phyloP scores from a whole-genome alignment of 352 stramenopile species.

The Phytophthora foliorum region DNA sequence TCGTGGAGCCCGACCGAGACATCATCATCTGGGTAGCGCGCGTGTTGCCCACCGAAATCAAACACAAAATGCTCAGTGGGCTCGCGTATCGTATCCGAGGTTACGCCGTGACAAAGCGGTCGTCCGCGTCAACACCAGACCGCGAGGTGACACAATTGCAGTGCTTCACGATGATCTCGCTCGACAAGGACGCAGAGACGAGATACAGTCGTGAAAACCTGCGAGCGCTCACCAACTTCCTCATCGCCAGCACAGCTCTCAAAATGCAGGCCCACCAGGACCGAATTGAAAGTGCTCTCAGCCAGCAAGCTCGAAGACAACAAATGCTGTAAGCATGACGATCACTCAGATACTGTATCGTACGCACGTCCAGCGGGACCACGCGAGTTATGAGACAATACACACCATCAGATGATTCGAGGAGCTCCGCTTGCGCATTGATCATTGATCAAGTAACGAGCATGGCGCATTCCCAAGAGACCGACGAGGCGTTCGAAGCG shows the following conservation, averaged over 20 bases:
- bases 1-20: slow-evolving; percentile 19
- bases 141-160: slow-evolving; percentile 20
- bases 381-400: background rate
- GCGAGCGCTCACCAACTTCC: slow-evolving; percentile 21
- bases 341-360: too few species aligned
- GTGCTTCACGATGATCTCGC: slow-evolving; percentile 18
- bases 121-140: slow-evolving; percentile 2
- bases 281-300: slow-evolving; percentile 24
- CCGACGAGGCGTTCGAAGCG: slow-evolving; percentile 16
- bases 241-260: slow-evolving; percentile 8
- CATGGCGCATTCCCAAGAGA: slow-evolving; percentile 18
- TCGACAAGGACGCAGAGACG: slow-evolving; percentile 8
- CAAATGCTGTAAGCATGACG: background rate
- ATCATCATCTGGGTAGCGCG: slow-evolving; percentile 18
- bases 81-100: slow-evolving; percentile 21
- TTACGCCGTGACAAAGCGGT: slow-evolving; percentile 21
- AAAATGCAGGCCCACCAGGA: slow-evolving; percentile 23
- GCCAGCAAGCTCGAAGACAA: slow-evolving; percentile 9
- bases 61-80: slow-evolving; percentile 21
- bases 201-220: slow-evolving; percentile 3
- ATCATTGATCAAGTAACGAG: background rate
- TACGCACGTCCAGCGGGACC: too few species aligned
- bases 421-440: background rate
- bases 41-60: slow-evolving; percentile 17
- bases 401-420: background rate